Evolutionary conservation across 108 stramenopile genomes (phyloP).

Genomic region (Cyclotella distinguenda): DNA sequence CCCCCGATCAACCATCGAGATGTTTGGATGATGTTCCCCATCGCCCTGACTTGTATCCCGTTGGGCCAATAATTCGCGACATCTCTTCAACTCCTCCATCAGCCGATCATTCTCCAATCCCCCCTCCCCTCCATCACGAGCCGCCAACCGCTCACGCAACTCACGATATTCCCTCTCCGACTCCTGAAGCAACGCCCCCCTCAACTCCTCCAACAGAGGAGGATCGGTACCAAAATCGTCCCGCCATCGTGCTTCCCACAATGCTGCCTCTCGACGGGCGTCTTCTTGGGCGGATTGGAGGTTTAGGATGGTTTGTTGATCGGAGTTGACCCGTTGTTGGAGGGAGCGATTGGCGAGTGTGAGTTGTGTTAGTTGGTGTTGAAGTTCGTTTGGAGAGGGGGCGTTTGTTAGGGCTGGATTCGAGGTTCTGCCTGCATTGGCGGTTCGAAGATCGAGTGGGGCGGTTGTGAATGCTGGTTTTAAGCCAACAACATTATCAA

Average conservation of each 20-base stretch:
- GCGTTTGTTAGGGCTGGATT: not conserved
- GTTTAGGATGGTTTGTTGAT: slow-evolving; percentile 6
- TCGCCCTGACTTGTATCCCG: not conserved
- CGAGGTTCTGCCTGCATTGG: not conserved
- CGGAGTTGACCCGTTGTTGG: not conserved
- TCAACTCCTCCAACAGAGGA: slow-evolving; percentile 9
- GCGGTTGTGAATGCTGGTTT: no score
- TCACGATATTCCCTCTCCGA: slow-evolving; percentile 5
- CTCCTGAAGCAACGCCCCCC: slow-evolving; percentile 28
- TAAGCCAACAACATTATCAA: no score
- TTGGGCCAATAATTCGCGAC: not conserved
- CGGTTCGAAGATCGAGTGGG: not conserved
- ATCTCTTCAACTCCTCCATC: not conserved
- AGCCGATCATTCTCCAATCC: slow-evolving; percentile 15
- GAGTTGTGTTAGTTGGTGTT: slow-evolving; percentile 22
- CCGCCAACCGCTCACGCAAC: not conserved
- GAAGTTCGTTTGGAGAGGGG: slow-evolving; percentile 13
- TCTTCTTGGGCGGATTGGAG: slow-evolving; percentile 22
- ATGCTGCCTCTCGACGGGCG: slow-evolving; percentile 33
- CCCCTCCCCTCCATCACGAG: not conserved
- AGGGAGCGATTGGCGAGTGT: slow-evolving; percentile 10
- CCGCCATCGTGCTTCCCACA: slow-evolving; percentile 34
- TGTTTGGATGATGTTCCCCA: not conserved
- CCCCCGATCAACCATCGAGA: slow-evolving; percentile 2
- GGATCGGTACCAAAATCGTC: slow-evolving; percentile 13